phyloP scores from a whole-genome alignment of 257 asterid species.

The Verbascum thapsus region DNA sequence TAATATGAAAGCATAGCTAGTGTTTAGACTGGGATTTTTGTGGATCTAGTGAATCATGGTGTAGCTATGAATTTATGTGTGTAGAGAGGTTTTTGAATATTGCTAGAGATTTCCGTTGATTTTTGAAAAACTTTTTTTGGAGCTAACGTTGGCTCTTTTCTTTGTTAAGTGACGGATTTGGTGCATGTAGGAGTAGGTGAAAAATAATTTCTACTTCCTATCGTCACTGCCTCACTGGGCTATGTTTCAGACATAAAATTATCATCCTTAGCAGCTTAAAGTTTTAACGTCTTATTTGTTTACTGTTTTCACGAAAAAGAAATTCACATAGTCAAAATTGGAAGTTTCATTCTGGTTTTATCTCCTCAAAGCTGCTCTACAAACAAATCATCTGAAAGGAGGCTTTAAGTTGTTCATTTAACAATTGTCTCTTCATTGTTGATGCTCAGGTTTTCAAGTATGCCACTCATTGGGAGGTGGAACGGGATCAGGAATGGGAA shows the following conservation, averaged over 20 bases:
- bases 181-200: background rate
- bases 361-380: background rate
- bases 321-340: too few relatives aligned
- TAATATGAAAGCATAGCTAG: background rate
- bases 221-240: too few relatives aligned
- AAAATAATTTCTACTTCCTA: too few relatives aligned
- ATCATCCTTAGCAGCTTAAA: too few relatives aligned
- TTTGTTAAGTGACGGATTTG: background rate
- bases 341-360: background rate
- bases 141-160: background rate
- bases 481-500: constrained; percentile 58
- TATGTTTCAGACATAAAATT: too few relatives aligned
- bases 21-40: background rate
- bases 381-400: background rate
- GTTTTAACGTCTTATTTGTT: too few relatives aligned
- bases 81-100: background rate
- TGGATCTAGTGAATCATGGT: background rate
- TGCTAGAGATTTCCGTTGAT: background rate
- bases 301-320: background rate
- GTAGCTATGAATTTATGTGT: background rate
- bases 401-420: background rate
- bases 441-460: constrained; percentile 45
- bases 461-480: constrained; percentile 59
- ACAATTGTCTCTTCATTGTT: background rate
- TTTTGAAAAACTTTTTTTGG: constrained; percentile 1